Evolutionary conservation across 495 filamentous ascomycete species (phyloP), one percentile per base, ranked within the genome.

Genomic region (Xylaria bambusicola): DNA sequence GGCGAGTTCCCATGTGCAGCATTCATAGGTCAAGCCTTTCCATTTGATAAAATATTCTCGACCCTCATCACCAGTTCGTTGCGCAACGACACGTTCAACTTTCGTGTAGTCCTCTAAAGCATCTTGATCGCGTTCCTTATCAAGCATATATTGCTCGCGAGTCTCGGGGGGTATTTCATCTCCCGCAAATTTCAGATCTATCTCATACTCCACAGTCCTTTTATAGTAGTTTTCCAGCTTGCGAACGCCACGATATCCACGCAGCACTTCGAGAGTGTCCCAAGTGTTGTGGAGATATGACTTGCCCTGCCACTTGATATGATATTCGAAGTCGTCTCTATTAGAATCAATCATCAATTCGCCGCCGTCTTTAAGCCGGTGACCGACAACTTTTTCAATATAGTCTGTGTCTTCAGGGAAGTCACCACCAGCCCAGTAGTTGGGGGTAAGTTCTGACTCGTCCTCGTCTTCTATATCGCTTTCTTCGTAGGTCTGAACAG

Each of bases 221-320:
- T 86, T 84, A 70, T 88, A 90, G 76, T 97, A 99, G 69, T 98
- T 99, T 61, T 98, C 94, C 13, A 98, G 77, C 27, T 90, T 88
- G 44, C 91, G 89, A 47, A 87, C 87, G 41, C 95, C 95, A 45
- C 87, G 84, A 44, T 75, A 75, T 1, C 71, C 74, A 8, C 71
- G 68, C 26, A 96, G 80, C 45, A 74, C 80, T 51, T 90, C 87
- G 21, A 87, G 85, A 0, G 85, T 84, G 72, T 97, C 91, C 95
- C 95, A 98, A 2, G 93, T 94, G 27, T 93, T 87, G 77, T 99
- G 94, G 63, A 92, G 90, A 71, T 98, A 90, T 21, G 94, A 95
- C 73, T 91, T 89, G 60, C 85, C 88, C 73, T 97, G 91, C 94
- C 94, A 99, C 79, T 99, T 99, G 65, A 99, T 93, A 68, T 88